A percentile compares a stretch with the other conserved stretches of the same genome.
Conservation (phyloP, 768 basidiomycete species). For the Coprinopsis strossmayeri region DNA sequence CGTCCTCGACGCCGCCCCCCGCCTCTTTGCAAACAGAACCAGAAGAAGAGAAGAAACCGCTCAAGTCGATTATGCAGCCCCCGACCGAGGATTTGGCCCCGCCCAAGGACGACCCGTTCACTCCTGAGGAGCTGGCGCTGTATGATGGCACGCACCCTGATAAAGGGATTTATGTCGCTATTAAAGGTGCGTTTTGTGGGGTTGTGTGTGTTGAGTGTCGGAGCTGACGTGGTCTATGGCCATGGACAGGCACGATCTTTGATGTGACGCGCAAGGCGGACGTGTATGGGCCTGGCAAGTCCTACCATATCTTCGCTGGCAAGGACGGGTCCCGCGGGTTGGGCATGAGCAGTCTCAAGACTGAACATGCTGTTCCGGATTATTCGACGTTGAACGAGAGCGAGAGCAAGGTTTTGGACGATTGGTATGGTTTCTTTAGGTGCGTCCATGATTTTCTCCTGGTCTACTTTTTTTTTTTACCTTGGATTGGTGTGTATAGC, state of each 20-base stretch:
- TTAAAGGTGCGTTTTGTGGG: slow-evolving; percentile 69
- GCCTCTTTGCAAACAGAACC: not conserved
- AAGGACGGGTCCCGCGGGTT: slow-evolving; percentile 89
- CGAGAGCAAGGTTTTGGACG: slow-evolving; percentile 75
- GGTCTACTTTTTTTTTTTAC: not conserved
- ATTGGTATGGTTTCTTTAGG: slow-evolving; percentile 87
- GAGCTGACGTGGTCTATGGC: too few relatives aligned
- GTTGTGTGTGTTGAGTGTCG: too few relatives aligned
- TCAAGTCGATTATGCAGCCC: slow-evolving; percentile 56
- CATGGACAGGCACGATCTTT: slow-evolving; percentile 82
- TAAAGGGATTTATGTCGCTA: slow-evolving; percentile 77
- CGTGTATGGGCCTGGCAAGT: slow-evolving; percentile 78
- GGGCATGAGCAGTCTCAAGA: slow-evolving; percentile 83
- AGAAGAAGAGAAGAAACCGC: slow-evolving; percentile 1
- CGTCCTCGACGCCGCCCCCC: too few relatives aligned
- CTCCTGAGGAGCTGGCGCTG: slow-evolving; percentile 55
- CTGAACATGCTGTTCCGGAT: slow-evolving; percentile 82
- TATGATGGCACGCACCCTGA: slow-evolving; percentile 59
- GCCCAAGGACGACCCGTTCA: slow-evolving; percentile 76
- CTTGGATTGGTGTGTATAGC: slow-evolving; percentile 24
- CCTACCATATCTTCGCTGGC: slow-evolving; percentile 85
- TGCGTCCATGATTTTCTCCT: slow-evolving; percentile 35
- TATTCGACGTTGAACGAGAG: slow-evolving; percentile 68
- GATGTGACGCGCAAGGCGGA: slow-evolving; percentile 83
- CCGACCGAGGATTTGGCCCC: slow-evolving; percentile 52